Evolutionary conservation across 805 yeast species (phyloP).

Genomic region (Myxozyma udenii): DNA sequence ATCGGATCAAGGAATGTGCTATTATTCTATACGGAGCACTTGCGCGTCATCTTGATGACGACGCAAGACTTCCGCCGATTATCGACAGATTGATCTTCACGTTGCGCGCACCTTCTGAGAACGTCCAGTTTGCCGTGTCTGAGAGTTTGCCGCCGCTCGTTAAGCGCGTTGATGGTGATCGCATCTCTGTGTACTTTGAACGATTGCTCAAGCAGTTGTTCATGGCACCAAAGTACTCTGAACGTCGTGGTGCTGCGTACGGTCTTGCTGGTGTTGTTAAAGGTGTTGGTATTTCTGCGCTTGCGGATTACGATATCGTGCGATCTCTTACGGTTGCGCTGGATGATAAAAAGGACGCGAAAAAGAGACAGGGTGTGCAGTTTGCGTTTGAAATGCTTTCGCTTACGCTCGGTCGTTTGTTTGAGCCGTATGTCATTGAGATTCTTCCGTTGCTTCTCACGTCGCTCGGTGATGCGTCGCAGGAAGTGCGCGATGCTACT

Average conservation of each 20-base stretch:
- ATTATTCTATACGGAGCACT: conserved; percentile 87
- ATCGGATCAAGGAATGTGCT: conserved; percentile 68
- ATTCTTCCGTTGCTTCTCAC: conserved; percentile 75
- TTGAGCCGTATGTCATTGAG: conserved; percentile 94
- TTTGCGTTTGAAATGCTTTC: conserved; percentile 84
- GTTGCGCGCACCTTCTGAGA: conserved; percentile 81
- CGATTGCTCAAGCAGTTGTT: conserved; percentile 59
- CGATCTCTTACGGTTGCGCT: conserved; percentile 75
- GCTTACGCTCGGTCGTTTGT: conserved; percentile 64
- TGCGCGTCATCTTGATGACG: conserved; percentile 77
- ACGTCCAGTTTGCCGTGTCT: conserved; percentile 83
- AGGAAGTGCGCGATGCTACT: conserved; percentile 88
- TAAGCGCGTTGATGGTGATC: conserved; percentile 44
- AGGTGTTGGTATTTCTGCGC: conserved; percentile 79
- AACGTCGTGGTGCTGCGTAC: conserved; percentile 92
- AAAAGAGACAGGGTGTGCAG: conserved; percentile 81
- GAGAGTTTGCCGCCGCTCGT: conserved; percentile 84
- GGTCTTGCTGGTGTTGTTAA: conserved; percentile 92
- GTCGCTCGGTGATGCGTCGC: conserved; percentile 76
- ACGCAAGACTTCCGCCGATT: conserved; percentile 60
- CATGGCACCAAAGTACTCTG: conserved; percentile 45
- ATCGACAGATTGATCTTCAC: conserved; percentile 69
- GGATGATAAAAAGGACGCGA: conserved; percentile 75
- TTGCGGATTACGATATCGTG: conserved; percentile 73
- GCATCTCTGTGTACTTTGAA: conserved; percentile 53